A percentile compares a stretch with the other conserved stretches of the same genome.
Evolutionary conservation across 2,329 filamentous ascomycete genomes (phyloP).

Genomic region (Hypoxylon sp.): DNA sequence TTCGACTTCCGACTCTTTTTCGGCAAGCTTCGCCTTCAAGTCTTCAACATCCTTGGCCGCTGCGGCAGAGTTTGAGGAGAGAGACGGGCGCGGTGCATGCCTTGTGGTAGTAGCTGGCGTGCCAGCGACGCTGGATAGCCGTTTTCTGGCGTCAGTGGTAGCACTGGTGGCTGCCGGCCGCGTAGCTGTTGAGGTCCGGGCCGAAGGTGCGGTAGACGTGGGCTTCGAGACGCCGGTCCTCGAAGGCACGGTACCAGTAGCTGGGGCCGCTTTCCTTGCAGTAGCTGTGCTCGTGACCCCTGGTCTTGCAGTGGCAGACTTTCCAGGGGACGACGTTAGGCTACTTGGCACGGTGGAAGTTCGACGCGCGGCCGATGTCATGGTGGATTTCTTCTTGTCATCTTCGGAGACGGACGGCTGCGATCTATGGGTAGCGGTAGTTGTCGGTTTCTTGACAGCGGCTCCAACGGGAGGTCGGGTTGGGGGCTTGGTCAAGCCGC

Average conservation of each 20-base stretch:
- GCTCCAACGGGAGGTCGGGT: conserved; percentile 54
- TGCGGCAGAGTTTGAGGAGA: conserved; percentile 50
- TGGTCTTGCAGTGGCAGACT: conserved; percentile 49
- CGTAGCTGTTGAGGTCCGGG: conserved; percentile 43
- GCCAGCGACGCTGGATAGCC: conserved; percentile 60
- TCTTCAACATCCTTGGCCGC: conserved; percentile 66
- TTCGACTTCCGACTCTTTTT: conserved; percentile 65
- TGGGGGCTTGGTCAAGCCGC: conserved; percentile 57
- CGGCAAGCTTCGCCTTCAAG: conserved; percentile 65
- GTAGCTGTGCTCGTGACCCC: conserved; percentile 45
- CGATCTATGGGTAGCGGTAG: conserved; percentile 52
- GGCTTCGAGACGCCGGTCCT: conserved; percentile 49
- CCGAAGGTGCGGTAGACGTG: conserved; percentile 40
- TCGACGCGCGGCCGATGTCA: conserved; percentile 52
- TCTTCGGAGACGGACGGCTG: conserved; percentile 61
- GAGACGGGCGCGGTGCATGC: conserved; percentile 54
- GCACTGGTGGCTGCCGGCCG: conserved; percentile 49
- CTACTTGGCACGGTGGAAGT: conserved; percentile 55
- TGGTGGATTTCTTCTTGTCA: conserved; percentile 54
- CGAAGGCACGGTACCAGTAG: conserved; percentile 41
- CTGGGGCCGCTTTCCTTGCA: conserved; percentile 42
- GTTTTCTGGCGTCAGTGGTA: conserved; percentile 62
- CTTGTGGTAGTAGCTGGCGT: conserved; percentile 50
- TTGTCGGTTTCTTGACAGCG: conserved; percentile 48
- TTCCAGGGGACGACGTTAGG: conserved; percentile 45